phyloP scores from a whole-genome alignment of 164 flowering plant genomes.

The Chimonanthus praecox region DNA sequence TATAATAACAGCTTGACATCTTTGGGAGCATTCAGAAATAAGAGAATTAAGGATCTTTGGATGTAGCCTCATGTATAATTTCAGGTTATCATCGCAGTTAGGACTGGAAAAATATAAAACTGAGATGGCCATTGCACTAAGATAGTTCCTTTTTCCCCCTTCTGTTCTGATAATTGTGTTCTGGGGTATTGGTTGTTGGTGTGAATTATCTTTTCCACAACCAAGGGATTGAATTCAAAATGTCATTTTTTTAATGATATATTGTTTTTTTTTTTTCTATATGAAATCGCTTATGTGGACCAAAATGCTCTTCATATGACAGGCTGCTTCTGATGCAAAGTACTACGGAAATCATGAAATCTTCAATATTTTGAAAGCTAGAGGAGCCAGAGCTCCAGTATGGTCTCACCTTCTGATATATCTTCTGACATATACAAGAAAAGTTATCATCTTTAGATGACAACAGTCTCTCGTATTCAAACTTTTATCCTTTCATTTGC shows the following conservation, averaged over 20 bases:
- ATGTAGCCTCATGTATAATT: no score
- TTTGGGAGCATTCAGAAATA: no score
- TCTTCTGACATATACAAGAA: neutral
- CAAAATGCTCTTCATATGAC: slow-evolving; percentile 13
- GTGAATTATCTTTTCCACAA: no score
- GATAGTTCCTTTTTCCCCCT: no score
- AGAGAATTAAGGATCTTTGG: no score
- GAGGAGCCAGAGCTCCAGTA: slow-evolving; percentile 94
- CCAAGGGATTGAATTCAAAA: neutral
- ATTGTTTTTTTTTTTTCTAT: neutral
- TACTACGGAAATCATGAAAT: slow-evolving; percentile 81
- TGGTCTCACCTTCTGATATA: neutral
- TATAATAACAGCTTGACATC: no score
- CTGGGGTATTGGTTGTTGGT: no score
- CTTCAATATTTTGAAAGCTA: slow-evolving; percentile 75
- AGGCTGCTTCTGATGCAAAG: slow-evolving; percentile 99
- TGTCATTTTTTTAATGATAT: neutral
- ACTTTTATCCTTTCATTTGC: slow-evolving; percentile 9
- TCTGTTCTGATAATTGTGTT: no score
- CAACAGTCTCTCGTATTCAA: neutral
- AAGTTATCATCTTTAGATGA: neutral
- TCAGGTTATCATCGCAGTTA: no score
- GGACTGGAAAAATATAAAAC: no score
- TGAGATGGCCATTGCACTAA: no score
- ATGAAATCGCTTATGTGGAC: neutral